A percentile compares a stretch with the other conserved stretches of the same genome.
These are phyloP conservation scores for Kwoniella sp. DNA, from an alignment of 768 basidiomycete genomes.

Conservation along the genomic window DNA sequence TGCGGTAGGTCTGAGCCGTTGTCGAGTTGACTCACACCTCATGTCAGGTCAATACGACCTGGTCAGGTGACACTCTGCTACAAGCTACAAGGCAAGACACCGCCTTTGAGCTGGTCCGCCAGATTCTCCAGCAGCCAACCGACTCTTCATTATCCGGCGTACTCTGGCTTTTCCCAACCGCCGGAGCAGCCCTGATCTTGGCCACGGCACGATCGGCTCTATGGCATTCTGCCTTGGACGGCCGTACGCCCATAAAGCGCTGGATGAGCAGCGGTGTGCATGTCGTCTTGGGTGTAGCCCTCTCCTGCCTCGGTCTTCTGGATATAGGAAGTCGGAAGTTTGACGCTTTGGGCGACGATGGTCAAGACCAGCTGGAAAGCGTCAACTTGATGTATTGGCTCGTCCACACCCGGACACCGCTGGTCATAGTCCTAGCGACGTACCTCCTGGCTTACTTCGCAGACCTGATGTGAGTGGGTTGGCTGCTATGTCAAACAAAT, in stretches of 20 bases:
- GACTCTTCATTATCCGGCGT: constrained; percentile 24
- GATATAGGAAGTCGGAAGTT: constrained; percentile 30
- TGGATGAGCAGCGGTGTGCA: constrained; percentile 5
- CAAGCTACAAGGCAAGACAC: constrained; percentile 1
- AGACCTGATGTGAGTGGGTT: not conserved
- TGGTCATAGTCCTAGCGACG: constrained; percentile 9
- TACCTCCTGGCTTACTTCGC: constrained; percentile 2
- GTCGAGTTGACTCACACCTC: not conserved
- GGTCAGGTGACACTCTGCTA: not conserved
- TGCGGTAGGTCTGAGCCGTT: not conserved
- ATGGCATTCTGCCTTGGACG: constrained; percentile 22
- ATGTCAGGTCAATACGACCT: constrained; percentile 21
- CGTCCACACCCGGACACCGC: constrained; percentile 2
- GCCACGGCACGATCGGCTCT: constrained; percentile 19
- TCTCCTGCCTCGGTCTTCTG: constrained; percentile 26
- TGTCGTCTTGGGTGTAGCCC: constrained; percentile 14
- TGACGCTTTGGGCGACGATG: constrained; percentile 3
- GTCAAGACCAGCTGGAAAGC: not conserved
- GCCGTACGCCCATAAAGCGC: not conserved
- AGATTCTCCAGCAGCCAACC: constrained; percentile 26
- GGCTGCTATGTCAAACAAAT: too few species aligned
- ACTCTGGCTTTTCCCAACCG: constrained; percentile 38
- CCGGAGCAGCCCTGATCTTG: constrained; percentile 17
- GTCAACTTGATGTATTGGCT: constrained; percentile 22
- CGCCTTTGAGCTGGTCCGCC: constrained; percentile 8